A percentile compares a stretch with the other conserved stretches of the same genome.
Conservation (phyloP, 192 early-diverging fungal species). For the Rhizoclosmatium globosum region DNA sequence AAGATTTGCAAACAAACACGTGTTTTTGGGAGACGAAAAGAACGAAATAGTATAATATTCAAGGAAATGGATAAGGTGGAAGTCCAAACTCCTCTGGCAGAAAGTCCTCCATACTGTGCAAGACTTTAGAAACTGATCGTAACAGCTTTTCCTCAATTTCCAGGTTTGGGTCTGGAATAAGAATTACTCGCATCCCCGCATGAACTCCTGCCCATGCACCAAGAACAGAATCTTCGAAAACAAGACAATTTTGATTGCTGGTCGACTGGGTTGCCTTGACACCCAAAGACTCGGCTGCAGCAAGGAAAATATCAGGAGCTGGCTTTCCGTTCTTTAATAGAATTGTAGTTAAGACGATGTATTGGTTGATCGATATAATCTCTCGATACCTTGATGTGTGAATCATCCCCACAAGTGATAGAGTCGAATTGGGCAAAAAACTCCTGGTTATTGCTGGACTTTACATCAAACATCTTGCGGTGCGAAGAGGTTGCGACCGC, state of each 20-base stretch:
- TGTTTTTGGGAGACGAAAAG: neutral
- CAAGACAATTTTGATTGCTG: constrained; percentile 59
- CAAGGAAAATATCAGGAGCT: constrained; percentile 89
- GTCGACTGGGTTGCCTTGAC: constrained; percentile 3
- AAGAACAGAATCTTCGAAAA: constrained; percentile 90
- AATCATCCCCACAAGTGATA: constrained; percentile 91
- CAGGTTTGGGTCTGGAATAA: constrained; percentile 81
- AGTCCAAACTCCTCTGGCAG: constrained; percentile 52
- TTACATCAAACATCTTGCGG: constrained; percentile 75
- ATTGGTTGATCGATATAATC: too few species aligned
- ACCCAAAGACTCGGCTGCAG: constrained; percentile 70
- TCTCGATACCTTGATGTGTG: too few species aligned
- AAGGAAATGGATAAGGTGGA: constrained; percentile 31
- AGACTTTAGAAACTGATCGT: constrained; percentile 29
- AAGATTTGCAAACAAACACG: neutral
- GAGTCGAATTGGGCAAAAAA: constrained; percentile 82
- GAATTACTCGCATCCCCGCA: constrained; percentile 84
- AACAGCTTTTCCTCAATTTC: too few species aligned
- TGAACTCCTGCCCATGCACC: constrained; percentile 82
- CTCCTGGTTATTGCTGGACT: constrained; percentile 70
- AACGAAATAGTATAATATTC: neutral
- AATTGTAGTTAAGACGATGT: too few species aligned
- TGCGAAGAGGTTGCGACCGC: constrained; percentile 81
- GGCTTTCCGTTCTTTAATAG: constrained; percentile 89
- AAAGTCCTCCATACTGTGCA: constrained; percentile 46